Conservation (phyloP, 495 filamentous ascomycete genomes). For the Sporormia fimetaria region DNA sequence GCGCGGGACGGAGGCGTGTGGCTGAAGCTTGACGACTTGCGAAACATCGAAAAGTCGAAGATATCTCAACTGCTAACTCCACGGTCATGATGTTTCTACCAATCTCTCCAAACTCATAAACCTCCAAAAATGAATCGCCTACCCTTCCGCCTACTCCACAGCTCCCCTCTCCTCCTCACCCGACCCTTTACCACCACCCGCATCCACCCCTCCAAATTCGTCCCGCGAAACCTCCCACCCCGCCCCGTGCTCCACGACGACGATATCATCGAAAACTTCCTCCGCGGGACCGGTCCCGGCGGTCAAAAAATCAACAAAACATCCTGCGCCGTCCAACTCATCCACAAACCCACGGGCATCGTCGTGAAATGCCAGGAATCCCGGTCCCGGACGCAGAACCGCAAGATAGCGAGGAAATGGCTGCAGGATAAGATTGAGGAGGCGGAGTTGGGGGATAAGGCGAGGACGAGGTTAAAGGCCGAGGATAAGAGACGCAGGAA, state of each 20-base stretch:
- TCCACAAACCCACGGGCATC: conserved; percentile 75
- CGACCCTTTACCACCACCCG: conserved; percentile 8
- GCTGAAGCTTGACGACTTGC: too few relatives aligned
- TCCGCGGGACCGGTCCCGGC: conserved; percentile 86
- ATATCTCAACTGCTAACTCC: too few relatives aligned
- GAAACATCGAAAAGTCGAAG: too few relatives aligned
- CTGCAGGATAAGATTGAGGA: conserved; percentile 70
- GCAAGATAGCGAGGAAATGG: conserved; percentile 68
- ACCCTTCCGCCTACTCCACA: not conserved
- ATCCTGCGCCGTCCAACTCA: conserved; percentile 84
- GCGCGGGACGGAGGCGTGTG: not conserved
- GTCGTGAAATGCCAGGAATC: conserved; percentile 90
- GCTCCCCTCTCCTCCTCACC: not conserved
- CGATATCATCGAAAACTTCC: conserved; percentile 71
- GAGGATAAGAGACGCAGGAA: conserved; percentile 49
- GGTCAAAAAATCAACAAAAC: conserved; percentile 99
- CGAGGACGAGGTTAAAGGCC: conserved; percentile 45
- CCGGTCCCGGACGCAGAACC: conserved; percentile 75
- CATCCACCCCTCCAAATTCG: conserved; percentile 35
- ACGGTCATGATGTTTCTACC: too few relatives aligned
- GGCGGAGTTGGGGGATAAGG: conserved; percentile 47
- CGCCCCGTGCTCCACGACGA: conserved; percentile 62
- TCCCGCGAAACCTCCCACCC: conserved; percentile 46
- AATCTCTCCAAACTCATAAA: conserved; percentile 2
- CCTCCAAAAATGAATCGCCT: not conserved